Percentiles rank a stretch among this genome's conserved stretches.
These are phyloP conservation scores for Trypanosoma congolense DNA, from an alignment of 208 protist species.

Conservation along the genomic window DNA sequence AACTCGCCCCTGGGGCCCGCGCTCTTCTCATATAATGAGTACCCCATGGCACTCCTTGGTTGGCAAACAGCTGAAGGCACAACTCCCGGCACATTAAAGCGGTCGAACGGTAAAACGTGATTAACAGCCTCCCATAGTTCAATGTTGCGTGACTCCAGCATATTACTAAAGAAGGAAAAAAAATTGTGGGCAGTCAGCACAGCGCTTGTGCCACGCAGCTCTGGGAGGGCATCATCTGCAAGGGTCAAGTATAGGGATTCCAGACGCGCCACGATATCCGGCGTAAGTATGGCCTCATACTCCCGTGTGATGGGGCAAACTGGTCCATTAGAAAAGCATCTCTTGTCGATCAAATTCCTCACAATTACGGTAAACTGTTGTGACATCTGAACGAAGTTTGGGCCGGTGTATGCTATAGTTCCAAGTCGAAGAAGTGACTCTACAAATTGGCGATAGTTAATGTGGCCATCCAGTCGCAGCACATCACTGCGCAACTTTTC, in stretches of 20 bases:
- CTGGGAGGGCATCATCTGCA: conserved; percentile 12
- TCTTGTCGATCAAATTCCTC: conserved; percentile 23
- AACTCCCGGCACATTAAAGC: conserved; percentile 9
- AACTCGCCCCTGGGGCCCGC: conserved; percentile 24
- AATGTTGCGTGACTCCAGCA: conserved; percentile 18
- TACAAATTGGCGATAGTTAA: conserved; percentile 82
- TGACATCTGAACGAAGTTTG: conserved; percentile 21
- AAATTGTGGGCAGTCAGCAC: conserved; percentile 19
- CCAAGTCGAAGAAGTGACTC: conserved; percentile 73
- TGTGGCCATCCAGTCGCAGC: conserved; percentile 29
- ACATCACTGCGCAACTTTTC: conserved; percentile 12
- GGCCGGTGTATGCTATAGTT: conserved; percentile 40
- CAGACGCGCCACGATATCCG: conserved; percentile 24
- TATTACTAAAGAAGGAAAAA: conserved; percentile 13
- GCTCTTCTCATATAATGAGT: conserved; percentile 30
- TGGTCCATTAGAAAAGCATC: conserved; percentile 22
- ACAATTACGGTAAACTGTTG: conserved; percentile 48
- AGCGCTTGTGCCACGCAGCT: conserved; percentile 4
- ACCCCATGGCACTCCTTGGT: conserved; percentile 27
- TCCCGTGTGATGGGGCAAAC: conserved; percentile 43
- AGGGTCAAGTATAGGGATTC: conserved; percentile 22
- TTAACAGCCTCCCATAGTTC: conserved; percentile 14
- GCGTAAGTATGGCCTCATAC: conserved; percentile 12
- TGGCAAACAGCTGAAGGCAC: conserved; percentile 39
- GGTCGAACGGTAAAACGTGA: conserved; percentile 28